Percentiles rank a stretch among this genome's conserved stretches.
These are phyloP conservation scores for Chalciporus sphaerocephalus DNA, from an alignment of 768 basidiomycete genomes.

Conservation along the genomic window DNA sequence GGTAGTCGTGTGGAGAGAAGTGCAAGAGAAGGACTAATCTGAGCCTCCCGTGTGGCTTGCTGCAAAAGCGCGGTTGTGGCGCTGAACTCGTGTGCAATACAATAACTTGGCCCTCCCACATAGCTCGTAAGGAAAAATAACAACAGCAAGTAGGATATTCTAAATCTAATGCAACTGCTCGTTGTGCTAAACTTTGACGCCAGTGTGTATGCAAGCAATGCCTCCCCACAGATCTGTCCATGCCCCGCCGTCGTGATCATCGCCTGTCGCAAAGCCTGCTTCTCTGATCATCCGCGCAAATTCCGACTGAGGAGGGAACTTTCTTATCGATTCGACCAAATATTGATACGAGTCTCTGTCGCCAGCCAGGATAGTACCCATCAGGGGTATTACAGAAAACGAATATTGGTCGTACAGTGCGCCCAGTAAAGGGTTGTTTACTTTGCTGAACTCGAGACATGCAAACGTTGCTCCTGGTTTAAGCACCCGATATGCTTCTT, in stretches of 20 bases:
- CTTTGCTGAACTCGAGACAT: conserved; percentile 93
- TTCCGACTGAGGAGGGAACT: conserved; percentile 82
- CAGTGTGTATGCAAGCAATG: conserved; percentile 80
- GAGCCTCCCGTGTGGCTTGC: conserved; percentile 9
- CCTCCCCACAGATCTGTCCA: conserved; percentile 88
- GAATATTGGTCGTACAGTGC: conserved; percentile 90
- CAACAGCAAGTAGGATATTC: background rate
- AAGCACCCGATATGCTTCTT: conserved; percentile 88
- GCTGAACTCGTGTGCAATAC: conserved; percentile 13
- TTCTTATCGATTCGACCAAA: conserved; percentile 93
- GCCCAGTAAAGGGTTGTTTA: conserved; percentile 81
- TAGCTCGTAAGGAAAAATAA: background rate
- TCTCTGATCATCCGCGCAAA: conserved; percentile 88
- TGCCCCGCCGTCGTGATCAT: conserved; percentile 72
- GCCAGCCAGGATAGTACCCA: conserved; percentile 95
- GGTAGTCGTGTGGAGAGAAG: conserved; percentile 27
- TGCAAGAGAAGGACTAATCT: conserved; percentile 9
- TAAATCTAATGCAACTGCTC: background rate
- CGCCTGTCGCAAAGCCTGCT: conserved; percentile 75
- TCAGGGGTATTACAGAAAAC: conserved; percentile 88
- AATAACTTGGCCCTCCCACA: background rate
- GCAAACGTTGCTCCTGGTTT: conserved; percentile 96
- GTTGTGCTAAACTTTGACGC: conserved; percentile 63
- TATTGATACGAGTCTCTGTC: conserved; percentile 97
- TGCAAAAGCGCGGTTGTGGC: conserved; percentile 29